Percentiles rank a stretch among this genome's conserved stretches.
These are phyloP conservation scores for Chytriomyces hyalinus DNA, from an alignment of 192 early-diverging fungal genomes.

Conservation along the genomic window DNA sequence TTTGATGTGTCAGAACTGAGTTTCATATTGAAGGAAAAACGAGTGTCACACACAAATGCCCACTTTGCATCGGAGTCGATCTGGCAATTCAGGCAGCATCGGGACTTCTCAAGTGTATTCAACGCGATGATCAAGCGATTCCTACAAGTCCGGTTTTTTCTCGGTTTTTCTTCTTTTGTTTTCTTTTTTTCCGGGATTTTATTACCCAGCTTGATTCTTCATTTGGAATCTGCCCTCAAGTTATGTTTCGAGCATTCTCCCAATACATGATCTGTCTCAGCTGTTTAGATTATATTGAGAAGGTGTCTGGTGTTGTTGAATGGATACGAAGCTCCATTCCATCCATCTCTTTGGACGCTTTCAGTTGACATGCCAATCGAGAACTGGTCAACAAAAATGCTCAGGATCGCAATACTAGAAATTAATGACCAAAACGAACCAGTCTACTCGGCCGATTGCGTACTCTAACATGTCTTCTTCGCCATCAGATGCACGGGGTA, in stretches of 20 bases:
- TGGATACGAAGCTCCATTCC: conserved; percentile 21
- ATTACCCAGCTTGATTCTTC: not conserved
- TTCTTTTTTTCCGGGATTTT: not conserved
- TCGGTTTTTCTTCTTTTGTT: not conserved
- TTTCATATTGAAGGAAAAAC: not conserved
- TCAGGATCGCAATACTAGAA: not conserved
- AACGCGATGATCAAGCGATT: not conserved
- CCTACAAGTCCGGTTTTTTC: not conserved
- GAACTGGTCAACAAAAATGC: conserved; percentile 20
- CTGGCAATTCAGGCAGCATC: not conserved
- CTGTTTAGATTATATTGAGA: not conserved
- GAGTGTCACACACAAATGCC: conserved; percentile 1
- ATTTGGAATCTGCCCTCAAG: not conserved
- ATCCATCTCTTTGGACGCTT: conserved; percentile 27
- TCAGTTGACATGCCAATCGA: conserved; percentile 32
- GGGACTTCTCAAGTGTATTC: not conserved
- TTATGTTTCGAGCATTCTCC: not conserved
- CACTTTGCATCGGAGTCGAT: not conserved
- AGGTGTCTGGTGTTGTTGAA: not conserved
- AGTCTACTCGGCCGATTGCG: conserved; percentile 44
- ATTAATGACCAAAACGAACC: not conserved
- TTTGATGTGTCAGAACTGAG: no score
- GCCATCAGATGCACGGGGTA: conserved; percentile 53
- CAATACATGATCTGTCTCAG: not conserved
- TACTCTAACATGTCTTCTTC: conserved; percentile 68